Conservation (phyloP, 495 filamentous ascomycete genomes). For the Annulohypoxylon stygium region DNA sequence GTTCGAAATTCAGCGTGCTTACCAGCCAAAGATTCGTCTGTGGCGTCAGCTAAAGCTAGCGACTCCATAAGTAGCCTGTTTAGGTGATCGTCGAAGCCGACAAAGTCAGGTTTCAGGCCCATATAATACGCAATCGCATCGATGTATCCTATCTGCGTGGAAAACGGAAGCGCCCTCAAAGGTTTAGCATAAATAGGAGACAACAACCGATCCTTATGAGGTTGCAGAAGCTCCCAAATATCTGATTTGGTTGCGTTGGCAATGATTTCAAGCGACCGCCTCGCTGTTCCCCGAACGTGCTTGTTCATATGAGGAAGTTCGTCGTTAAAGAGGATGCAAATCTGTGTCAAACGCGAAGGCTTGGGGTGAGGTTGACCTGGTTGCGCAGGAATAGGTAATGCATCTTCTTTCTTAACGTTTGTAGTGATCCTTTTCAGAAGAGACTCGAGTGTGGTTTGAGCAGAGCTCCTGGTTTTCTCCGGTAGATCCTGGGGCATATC, state of each 20-base stretch:
- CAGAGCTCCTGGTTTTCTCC: constrained; percentile 82
- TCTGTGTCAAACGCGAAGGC: constrained; percentile 70
- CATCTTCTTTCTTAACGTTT: constrained; percentile 81
- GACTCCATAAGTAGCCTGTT: constrained; percentile 93
- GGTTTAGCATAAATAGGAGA: constrained; percentile 94
- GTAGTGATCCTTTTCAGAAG: constrained; percentile 82
- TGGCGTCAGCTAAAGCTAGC: constrained; percentile 90
- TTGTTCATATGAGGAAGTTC: constrained; percentile 95
- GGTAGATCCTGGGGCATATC: constrained; percentile 95
- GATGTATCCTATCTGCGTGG: constrained; percentile 96
- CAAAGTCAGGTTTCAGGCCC: constrained; percentile 83
- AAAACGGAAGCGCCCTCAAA: constrained; percentile 88
- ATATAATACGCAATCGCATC: constrained; percentile 96
- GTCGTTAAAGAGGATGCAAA: constrained; percentile 84
- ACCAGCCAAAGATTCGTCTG: constrained; percentile 85
- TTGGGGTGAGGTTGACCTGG: constrained; percentile 54
- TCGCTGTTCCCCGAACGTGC: constrained; percentile 88
- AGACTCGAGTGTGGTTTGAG: constrained; percentile 83
- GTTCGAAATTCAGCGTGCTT: constrained; percentile 92
- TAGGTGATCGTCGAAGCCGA: constrained; percentile 89
- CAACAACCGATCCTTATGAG: constrained; percentile 87
- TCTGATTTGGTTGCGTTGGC: constrained; percentile 79
- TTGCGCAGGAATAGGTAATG: constrained; percentile 59
- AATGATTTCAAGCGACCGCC: constrained; percentile 82
- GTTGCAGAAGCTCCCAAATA: constrained; percentile 85